Evolutionary conservation across 106 monocot species (phyloP).

Genomic region (Ottelia alismoides): DNA sequence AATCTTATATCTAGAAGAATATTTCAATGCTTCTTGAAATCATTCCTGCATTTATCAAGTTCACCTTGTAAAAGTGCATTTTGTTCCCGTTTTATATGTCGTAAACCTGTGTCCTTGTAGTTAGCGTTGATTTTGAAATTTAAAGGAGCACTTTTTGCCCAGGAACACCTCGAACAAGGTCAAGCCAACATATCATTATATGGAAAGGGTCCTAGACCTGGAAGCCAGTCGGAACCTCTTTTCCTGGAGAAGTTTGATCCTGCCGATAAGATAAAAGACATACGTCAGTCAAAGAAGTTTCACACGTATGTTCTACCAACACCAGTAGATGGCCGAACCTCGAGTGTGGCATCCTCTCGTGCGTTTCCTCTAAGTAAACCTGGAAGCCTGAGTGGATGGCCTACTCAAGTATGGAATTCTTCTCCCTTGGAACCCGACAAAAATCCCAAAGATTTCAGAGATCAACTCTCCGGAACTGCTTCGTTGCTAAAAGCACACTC

Average conservation of each 20-base stretch:
- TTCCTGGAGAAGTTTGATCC: constrained; percentile 41
- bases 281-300: constrained; percentile 52
- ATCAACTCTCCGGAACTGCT: not conserved
- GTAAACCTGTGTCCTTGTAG: too few relatives aligned
- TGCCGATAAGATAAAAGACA: constrained; percentile 36
- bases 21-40: too few relatives aligned
- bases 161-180: constrained; percentile 37
- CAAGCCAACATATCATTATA: constrained; percentile 18
- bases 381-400: constrained; percentile 9
- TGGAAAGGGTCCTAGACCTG: constrained; percentile 14
- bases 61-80: too few relatives aligned
- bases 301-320: constrained; percentile 68
- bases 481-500: constrained; percentile 21
- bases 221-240: constrained; percentile 69
- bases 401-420: constrained; percentile 38
- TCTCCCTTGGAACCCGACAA: constrained; percentile 40
- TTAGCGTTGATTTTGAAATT: too few relatives aligned
- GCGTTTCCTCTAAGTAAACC: constrained; percentile 5
- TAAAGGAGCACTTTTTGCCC: too few relatives aligned
- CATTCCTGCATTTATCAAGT: too few relatives aligned
- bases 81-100: too few relatives aligned
- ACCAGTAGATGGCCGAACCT: constrained; percentile 46
- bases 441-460: constrained; percentile 8
- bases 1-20: too few relatives aligned
- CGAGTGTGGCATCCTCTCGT: constrained; percentile 9